Evolutionary conservation across 345 rosid genomes (phyloP), one percentile per base, ranked within the genome.

Genomic region (Eucalyptus pauciflora): DNA sequence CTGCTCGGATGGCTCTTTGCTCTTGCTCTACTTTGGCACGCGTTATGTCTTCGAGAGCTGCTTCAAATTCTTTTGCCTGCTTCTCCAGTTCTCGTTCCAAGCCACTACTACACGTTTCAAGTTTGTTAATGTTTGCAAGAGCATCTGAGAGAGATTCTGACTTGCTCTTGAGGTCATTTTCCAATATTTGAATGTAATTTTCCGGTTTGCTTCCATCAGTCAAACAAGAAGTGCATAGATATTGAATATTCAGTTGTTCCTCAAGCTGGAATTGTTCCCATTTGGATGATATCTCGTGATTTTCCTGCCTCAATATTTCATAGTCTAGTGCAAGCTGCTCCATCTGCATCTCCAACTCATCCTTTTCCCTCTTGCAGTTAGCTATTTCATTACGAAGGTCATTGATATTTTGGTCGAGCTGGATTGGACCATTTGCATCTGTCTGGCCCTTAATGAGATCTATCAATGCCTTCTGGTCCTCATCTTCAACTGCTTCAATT

Each of bases 271-370:
- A 89, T 89, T 94, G 95, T 89, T 94, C 92, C 76, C 93, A 86
- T 87, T 89, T 91, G 58, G 86, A 76, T 46, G 90, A 91, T 29
- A 93, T 88, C 50, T 91, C 91, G 81, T 93, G 95, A 88, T 93
- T 94, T 86, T 92, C 94, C 89, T 94, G 95, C 89, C 92, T 92
- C 85, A 92, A 58, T 83, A 94, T 93, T 94, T 94, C 95, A 50
- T 92, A 91, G 87, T 94, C 95, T 81, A 94, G 92, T n/a, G 93
- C 95, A 86, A 94, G 93, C 89, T 94, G 95, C 91, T 93, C 95
- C 94, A 93, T 90, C 83, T 92, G 95, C 91, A 92, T 92, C 91
- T 94, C 94, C 52, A 92, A 46, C 56, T 94, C 94, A 86, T 94
- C 94, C 85, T 81, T 94, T 10, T 89, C 95, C 80, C 93, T 90